Percentiles rank a stretch among this genome's conserved stretches.
These are phyloP conservation scores for Cupressus sempervirens DNA, from an alignment of 75 land plant genomes.

Conservation along the genomic window DNA sequence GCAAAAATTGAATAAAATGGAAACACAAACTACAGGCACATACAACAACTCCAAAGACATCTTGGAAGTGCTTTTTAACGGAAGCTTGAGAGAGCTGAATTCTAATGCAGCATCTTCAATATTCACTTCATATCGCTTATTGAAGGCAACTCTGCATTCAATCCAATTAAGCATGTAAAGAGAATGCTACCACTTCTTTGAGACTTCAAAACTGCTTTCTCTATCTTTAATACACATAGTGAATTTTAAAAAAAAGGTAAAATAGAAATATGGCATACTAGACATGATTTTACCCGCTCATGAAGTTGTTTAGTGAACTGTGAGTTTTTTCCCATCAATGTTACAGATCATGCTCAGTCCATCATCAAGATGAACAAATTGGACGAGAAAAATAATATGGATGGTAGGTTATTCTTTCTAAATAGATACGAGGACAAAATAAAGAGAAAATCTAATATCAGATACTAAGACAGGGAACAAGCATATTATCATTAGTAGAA, in stretches of 20 bases:
- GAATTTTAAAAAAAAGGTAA: neutral
- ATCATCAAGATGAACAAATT: too few relatives aligned
- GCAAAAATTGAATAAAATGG: neutral
- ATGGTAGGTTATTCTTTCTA: too few relatives aligned
- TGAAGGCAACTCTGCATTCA: neutral
- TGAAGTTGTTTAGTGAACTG: too few relatives aligned
- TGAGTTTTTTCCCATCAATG: too few relatives aligned
- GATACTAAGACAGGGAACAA: too few relatives aligned
- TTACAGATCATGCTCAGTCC: too few relatives aligned
- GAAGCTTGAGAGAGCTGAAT: neutral
- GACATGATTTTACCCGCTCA: too few relatives aligned
- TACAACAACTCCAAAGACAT: conserved; percentile 1
- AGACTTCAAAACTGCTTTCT: neutral
- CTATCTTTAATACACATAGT: neutral
- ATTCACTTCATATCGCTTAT: neutral
- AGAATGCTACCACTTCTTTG: neutral
- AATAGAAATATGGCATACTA: neutral
- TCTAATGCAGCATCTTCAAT: conserved; percentile 10
- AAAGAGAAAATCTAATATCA: too few relatives aligned
- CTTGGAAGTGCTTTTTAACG: conserved; percentile 7
- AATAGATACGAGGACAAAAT: too few relatives aligned
- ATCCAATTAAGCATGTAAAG: neutral
- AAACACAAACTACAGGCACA: neutral
- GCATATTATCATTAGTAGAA: too few relatives aligned
- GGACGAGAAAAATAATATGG: too few relatives aligned